Percentiles rank a stretch among this genome's conserved stretches.
Evolutionary conservation across 495 filamentous ascomycete species (phyloP).

Genomic region (Astrothelium subdiscretum): DNA sequence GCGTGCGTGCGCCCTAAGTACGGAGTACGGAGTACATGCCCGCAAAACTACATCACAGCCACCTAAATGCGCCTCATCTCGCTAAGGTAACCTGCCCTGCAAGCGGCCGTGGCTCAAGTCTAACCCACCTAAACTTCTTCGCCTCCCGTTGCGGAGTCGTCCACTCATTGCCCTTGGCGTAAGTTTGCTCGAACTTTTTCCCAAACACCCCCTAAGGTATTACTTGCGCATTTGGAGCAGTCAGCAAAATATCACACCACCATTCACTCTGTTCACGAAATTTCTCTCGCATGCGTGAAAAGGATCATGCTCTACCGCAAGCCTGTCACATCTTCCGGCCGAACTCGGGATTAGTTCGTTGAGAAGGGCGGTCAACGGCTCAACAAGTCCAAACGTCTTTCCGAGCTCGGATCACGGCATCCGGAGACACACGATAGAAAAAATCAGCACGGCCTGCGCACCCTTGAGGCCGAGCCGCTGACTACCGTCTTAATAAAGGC

Average conservation of each 20-base stretch:
- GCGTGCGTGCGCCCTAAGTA: neutral
- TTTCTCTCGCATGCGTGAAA: neutral
- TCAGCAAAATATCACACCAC: no score
- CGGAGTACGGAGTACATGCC: no score
- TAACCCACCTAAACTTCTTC: neutral
- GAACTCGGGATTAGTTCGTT: neutral
- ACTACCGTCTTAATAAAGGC: neutral
- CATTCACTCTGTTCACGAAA: neutral
- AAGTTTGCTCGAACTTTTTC: no score
- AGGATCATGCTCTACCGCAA: neutral
- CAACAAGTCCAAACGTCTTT: neutral
- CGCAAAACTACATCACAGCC: neutral
- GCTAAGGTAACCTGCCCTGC: neutral
- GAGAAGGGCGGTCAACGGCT: constrained; percentile 1
- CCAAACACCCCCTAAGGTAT: no score
- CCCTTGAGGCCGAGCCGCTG: neutral
- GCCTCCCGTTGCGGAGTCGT: no score
- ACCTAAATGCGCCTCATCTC: neutral
- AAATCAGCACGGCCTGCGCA: neutral
- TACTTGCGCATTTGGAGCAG: no score
- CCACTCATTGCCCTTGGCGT: no score
- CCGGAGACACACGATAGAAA: no score
- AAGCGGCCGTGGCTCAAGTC: neutral
- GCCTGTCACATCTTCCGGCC: neutral
- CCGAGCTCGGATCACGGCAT: neutral